Percentiles rank a stretch among this genome's conserved stretches.
These are phyloP conservation scores for Aurifilum marmelostoma DNA, from an alignment of 2,329 filamentous ascomycete genomes.

Conservation along the genomic window DNA sequence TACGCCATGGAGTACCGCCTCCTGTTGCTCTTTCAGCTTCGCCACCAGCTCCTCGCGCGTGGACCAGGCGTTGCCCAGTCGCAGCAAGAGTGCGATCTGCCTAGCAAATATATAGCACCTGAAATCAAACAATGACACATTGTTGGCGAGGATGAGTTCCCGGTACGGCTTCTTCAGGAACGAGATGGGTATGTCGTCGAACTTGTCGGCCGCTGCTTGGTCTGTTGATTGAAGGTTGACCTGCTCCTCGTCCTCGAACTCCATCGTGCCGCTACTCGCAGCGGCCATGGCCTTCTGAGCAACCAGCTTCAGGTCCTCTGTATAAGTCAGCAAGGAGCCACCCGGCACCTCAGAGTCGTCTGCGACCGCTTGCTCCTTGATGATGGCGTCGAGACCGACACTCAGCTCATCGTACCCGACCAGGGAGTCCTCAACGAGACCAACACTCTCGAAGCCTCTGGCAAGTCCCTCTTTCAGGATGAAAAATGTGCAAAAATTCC, in stretches of 20 bases:
- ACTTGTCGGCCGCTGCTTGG: slow-evolving; percentile 41
- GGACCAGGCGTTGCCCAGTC: slow-evolving; percentile 75
- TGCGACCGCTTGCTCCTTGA: slow-evolving; percentile 70
- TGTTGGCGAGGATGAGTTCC: slow-evolving; percentile 88
- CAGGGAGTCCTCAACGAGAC: slow-evolving; percentile 91
- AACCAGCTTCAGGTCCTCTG: slow-evolving; percentile 70
- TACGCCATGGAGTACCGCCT: slow-evolving; percentile 60
- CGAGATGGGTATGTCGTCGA: slow-evolving; percentile 64
- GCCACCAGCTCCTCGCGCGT: slow-evolving; percentile 64
- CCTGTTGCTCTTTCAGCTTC: slow-evolving; percentile 65
- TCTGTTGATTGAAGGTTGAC: slow-evolving; percentile 42
- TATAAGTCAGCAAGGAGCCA: slow-evolving; percentile 71
- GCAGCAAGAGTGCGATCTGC: slow-evolving; percentile 79
- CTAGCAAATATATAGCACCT: slow-evolving; percentile 90
- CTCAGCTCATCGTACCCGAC: slow-evolving; percentile 94
- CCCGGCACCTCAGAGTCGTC: slow-evolving; percentile 68
- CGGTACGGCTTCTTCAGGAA: slow-evolving; percentile 79
- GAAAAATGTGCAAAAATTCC: slow-evolving; percentile 99
- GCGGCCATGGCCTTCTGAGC: slow-evolving; percentile 56
- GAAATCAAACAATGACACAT: slow-evolving; percentile 96
- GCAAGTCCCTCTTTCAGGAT: slow-evolving; percentile 95
- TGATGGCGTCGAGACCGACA: slow-evolving; percentile 80
- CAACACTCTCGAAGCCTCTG: slow-evolving; percentile 92
- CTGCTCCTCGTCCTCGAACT: slow-evolving; percentile 39
- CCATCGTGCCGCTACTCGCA: slow-evolving; percentile 32